Base-by-base conservation (phyloP, 495 filamentous ascomycete species). In the Penicillium paradoxum region DNA sequence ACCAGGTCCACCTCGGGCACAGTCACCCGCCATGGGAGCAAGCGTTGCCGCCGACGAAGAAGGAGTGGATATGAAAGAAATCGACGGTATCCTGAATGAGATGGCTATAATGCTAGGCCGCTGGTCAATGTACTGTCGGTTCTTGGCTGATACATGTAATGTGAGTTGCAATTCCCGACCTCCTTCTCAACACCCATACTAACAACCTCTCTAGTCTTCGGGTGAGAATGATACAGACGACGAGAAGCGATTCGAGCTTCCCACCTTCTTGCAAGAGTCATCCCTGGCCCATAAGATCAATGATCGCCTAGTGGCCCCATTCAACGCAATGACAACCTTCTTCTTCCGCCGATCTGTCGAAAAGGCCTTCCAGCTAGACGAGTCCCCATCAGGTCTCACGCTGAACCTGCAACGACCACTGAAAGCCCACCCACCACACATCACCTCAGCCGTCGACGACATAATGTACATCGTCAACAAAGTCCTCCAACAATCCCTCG, bases 391-490 rank as follows among this genome's bases (percentile, higher is more conserved):
- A 0, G 89, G 88, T 37, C 74, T 97, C 25, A 85, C 85, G 3
- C 72, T 97, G 30, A 89, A 85, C 59, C 77, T 80, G 14, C 83
- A 77, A 47, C 86, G 77, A 49, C 68, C 84, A 7, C 77, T 95
- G 36, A 72, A 71, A 39, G 74, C 83, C 1, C 89, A 91, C 60
- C 82, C 90, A 9, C 93, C 93, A 9, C 95, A 87, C 59, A 96
- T 98, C 61, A 92, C 91, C 45, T 95, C 91, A 0, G 90, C 93
- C 1, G 91, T 98, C 8, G 93, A 97, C 73, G 93, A 95, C 69
- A 91, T 97, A 49, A 97, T 97, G 95, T 98, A 97, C 72, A 96
- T 97, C 56, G 90, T 96, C 63, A 92, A 95, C 64, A 87, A 91
- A 44, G 85, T 96, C 36, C 76, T 97, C 34, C 85, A 90, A 43